These are phyloP conservation scores for Didymella lethalis DNA, from an alignment of 2,329 filamentous ascomycete genomes.

Conservation along the genomic window DNA sequence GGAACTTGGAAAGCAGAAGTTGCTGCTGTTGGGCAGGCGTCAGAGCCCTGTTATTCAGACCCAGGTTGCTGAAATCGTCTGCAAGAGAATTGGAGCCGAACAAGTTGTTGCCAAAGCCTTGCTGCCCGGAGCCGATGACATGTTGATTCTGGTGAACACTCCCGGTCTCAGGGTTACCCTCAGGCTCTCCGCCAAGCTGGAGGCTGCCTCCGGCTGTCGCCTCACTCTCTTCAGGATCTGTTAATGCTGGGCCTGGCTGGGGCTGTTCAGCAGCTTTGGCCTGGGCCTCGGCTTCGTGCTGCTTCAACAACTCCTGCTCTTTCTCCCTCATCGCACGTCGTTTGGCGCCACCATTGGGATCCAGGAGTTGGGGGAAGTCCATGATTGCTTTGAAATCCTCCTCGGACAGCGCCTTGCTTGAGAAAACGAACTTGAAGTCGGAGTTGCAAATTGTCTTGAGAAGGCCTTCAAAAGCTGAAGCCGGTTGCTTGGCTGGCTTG, in stretches of 20 bases:
- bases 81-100: constrained; percentile 47
- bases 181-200: constrained; percentile 90
- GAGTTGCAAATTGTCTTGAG: constrained; percentile 52
- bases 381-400: constrained; percentile 62
- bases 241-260: constrained; percentile 25
- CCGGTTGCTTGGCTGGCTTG: constrained; percentile 29
- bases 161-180: constrained; percentile 72
- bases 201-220: constrained; percentile 74
- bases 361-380: constrained; percentile 79
- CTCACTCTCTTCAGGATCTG: constrained; percentile 75
- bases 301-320: constrained; percentile 64
- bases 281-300: constrained; percentile 62
- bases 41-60: constrained; percentile 72
- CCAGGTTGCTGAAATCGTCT: constrained; percentile 51
- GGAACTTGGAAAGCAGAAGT: constrained; percentile 69
- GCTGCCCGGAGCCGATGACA: constrained; percentile 78
- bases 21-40: constrained; percentile 80
- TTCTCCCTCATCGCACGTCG: constrained; percentile 75
- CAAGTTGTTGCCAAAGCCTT: constrained; percentile 57
- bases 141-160: constrained; percentile 68
- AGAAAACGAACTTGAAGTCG: constrained; percentile 64
- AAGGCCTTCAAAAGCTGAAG: constrained; percentile 46
- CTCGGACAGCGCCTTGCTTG: constrained; percentile 49
- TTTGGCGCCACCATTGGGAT: constrained; percentile 81
- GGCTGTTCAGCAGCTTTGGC: constrained; percentile 55